These are phyloP conservation scores for Heliosperma pusillum DNA, from an alignment of 148 eudicot genomes.

Conservation along the genomic window DNA sequence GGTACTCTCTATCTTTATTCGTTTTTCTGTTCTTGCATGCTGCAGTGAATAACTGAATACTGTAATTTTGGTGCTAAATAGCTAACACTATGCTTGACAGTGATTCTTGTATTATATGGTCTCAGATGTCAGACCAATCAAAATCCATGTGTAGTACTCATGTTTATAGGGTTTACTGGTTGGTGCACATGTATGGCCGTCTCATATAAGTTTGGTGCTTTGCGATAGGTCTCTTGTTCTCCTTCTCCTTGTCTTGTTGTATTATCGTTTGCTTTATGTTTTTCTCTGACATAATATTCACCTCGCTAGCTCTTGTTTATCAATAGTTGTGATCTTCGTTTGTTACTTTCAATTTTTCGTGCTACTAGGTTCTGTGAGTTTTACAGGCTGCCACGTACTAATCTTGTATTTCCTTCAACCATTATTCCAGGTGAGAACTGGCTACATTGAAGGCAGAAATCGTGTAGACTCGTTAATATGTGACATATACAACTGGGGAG, in stretches of 20 bases:
- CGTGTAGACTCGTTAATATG: conserved; percentile 70
- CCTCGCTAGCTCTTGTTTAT: background rate
- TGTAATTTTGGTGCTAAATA: background rate
- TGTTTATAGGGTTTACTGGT: background rate
- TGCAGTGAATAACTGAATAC: background rate
- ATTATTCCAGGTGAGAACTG: conserved; percentile 75
- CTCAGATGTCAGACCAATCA: too few relatives aligned
- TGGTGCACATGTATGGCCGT: too few relatives aligned
- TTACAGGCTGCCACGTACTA: conserved; percentile 9
- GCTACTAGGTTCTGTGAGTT: conserved; percentile 1
- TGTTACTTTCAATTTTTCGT: background rate
- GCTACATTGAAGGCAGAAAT: conserved; percentile 85
- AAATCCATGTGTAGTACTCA: background rate
- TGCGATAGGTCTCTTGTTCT: background rate
- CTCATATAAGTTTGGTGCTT: background rate
- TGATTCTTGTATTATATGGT: too few relatives aligned
- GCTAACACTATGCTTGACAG: too few relatives aligned
- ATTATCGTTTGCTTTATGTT: background rate
- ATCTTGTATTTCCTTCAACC: background rate
- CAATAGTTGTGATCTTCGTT: background rate
- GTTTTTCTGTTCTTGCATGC: background rate
- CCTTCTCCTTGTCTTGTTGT: background rate
- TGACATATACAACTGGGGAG: conserved; percentile 85
- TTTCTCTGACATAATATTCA: background rate
- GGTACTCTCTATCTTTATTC: conserved; percentile 37